A percentile compares a stretch with the other conserved stretches of the same genome.
Conservation (phyloP, 129 eudicot species). For the Flaveria ramosissima region DNA sequence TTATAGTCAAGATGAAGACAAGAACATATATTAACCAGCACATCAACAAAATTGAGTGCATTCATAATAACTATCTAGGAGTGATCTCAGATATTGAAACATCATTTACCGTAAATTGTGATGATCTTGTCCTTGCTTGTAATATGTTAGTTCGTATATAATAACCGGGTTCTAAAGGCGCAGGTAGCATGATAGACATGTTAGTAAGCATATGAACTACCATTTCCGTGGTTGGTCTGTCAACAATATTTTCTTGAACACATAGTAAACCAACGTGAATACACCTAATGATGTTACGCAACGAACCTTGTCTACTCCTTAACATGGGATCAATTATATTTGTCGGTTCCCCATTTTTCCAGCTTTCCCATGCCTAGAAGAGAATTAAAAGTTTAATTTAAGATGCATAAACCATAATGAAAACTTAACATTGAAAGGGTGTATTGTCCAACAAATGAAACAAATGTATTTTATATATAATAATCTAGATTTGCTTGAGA, state of each 20-base stretch:
- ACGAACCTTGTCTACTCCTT: not conserved
- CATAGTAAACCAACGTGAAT: constrained; percentile 1
- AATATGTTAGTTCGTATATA: not conserved
- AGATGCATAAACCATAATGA: too few species aligned
- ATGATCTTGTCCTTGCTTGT: not conserved
- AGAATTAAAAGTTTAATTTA: not conserved
- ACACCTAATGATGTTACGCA: not conserved
- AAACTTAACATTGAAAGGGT: not conserved
- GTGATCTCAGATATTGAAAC: not conserved
- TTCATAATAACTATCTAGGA: not conserved
- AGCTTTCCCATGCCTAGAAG: not conserved
- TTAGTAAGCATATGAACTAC: not conserved
- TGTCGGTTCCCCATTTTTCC: not conserved
- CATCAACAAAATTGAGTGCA: not conserved
- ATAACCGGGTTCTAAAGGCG: not conserved
- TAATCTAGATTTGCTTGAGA: not conserved
- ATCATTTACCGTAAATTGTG: not conserved
- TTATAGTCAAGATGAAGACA: not conserved
- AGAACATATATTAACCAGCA: too few species aligned
- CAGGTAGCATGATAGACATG: not conserved
- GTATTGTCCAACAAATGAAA: too few species aligned
- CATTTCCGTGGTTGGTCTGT: not conserved
- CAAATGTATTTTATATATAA: not conserved
- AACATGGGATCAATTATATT: not conserved
- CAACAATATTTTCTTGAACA: not conserved